Evolutionary conservation across 2,329 filamentous ascomycete genomes (phyloP), one percentile per base, ranked within the genome.

Genomic region (Phialophora macrospora): DNA sequence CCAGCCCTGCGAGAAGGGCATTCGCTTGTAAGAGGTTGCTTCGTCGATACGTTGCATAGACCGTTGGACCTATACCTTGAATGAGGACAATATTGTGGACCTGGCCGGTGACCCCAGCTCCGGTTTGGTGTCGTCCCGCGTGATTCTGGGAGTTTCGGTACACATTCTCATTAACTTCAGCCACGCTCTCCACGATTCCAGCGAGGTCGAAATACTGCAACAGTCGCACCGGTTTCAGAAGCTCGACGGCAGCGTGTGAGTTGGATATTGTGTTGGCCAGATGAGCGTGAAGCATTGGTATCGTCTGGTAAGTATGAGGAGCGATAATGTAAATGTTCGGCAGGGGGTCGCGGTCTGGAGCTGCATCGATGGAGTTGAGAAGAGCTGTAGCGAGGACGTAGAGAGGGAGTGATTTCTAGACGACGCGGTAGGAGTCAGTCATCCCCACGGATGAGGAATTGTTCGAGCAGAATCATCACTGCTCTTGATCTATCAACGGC

Each of bases 171-270:
- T 55, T 66, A 60, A 68, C 55, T 51, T 71, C 69, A n/a, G 46
- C 56, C 6, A 71, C 56, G 24, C 60, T 57, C 26, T 70, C 65
- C 28, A 51, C 48, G 3, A 71, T 62, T 28, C 69, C 69, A 6
- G 66, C 48, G 5, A 67, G 49, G 46, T 68, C 66, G 46, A 71
- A 70, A 58, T 68, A 70, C 49, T 68, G 69, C n/a, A 71, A 46
- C 8, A 70, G 34, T 11, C 58, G 59, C 8, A 68, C 66, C 22
- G 60, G 3, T n/a, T 66, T 63, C 24, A 71, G 63, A 32, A 71
- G 60, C 20, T 68, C 63, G 7, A 68, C 58, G 5, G 69, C 67
- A 12, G 54, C 49, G n/a, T 26, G 44, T 9, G 57, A 65, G 44
- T 54, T 41, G 34, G 60, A 59, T 38, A 65, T 26, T 14, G 28